Base-by-base conservation (phyloP, 805 yeast species). In the Starmera pachycereana region DNA sequence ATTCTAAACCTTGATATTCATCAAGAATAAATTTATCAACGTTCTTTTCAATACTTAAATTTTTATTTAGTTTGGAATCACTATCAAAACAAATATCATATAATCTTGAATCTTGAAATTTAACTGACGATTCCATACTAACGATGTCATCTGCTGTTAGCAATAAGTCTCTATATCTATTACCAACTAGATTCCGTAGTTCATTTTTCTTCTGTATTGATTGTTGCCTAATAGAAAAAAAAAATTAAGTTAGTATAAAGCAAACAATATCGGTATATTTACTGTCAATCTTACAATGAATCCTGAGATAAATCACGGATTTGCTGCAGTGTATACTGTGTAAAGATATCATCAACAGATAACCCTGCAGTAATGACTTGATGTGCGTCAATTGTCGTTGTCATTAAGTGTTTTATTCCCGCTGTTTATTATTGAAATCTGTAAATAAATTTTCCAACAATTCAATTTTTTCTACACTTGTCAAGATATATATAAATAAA, bases 101-200 rank as follows among this genome's bases (percentile, higher is more conserved):
- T 6, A 54, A 41, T 13, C 36, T 31, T 8, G 12, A n/a, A 42
- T 54, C 58, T 29, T 48, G 46, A 3, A 5, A 5, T 29, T 47
- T 41, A 7, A 52, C 42, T 2, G 49, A n/a, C 4, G 34, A 38
- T 13, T 53, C 43, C 54, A 53, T 53, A 8, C 40, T 43, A 9
- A 50, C 47, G 10, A 54, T 54, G 34, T 44, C 40, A 35, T 54
- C 57, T n/a, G 55, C 56, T 1, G 54, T 53, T 5, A 45, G 37
- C 6, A 54, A 32, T 4, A 54, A 38, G 27, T 54, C 56, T 35
- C 57, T 40, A 35, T 54, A 54, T 33, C 53, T 50, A 5, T 47
- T 44, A 6, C 53, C 51, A 6, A 54, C 58, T 9, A 54, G 40
- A 4, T 39, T 43, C 29, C 54, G 42, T 7, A 54, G 34, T 22